Conservation (phyloP, 768 basidiomycete species). For the Neoboletus magnificus region DNA sequence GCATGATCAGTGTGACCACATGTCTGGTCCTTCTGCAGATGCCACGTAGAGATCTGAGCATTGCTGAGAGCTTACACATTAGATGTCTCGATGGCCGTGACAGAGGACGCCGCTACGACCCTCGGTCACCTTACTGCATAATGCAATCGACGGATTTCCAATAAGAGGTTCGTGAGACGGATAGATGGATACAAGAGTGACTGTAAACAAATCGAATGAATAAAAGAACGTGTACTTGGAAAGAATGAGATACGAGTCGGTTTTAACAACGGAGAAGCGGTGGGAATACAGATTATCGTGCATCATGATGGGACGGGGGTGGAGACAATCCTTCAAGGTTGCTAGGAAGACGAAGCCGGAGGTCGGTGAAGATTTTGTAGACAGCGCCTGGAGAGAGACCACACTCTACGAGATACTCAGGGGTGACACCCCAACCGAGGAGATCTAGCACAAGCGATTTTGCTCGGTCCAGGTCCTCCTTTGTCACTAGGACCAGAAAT, state of each 20-base stretch:
- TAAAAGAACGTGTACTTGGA: neutral
- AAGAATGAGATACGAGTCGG: neutral
- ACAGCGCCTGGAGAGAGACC: conserved; percentile 41
- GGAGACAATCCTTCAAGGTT: conserved; percentile 1
- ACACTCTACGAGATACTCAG: conserved; percentile 45
- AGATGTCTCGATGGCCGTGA: too few relatives aligned
- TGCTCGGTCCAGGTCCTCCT: conserved; percentile 40
- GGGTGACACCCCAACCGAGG: conserved; percentile 52
- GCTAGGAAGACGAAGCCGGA: conserved; percentile 37
- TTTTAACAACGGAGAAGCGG: neutral
- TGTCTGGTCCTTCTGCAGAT: neutral
- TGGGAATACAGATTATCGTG: neutral
- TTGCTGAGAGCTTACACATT: neutral
- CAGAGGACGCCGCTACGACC: neutral
- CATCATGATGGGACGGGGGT: neutral
- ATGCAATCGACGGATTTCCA: neutral
- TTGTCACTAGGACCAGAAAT: conserved; percentile 33
- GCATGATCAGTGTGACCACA: neutral
- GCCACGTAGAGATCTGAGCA: neutral
- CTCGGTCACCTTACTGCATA: neutral
- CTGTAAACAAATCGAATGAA: neutral
- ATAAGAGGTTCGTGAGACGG: neutral
- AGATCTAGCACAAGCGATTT: conserved; percentile 51
- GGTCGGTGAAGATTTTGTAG: conserved; percentile 41
- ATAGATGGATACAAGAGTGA: neutral